Base-by-base conservation (phyloP, 495 filamentous ascomycete species). In the Daldinia caldariorum region DNA sequence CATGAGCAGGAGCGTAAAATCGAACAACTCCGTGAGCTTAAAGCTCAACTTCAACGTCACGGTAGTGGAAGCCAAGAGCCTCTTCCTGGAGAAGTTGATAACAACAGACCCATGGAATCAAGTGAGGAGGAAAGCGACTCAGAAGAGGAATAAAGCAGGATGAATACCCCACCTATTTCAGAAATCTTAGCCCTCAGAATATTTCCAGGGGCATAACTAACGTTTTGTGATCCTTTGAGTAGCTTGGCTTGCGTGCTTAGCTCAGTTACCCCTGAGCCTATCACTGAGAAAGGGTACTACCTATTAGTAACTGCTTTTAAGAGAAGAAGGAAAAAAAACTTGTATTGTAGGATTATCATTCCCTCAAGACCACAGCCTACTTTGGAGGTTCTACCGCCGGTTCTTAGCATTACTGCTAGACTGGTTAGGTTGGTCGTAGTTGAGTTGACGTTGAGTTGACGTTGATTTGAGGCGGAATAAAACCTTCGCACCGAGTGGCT, bases 1-100 rank as follows among this genome's bases (percentile, higher is more conserved):
- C 83, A 81, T 20, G 94, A 99, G 80, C 95, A 99, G 79, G 94
- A 97, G 76, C 88, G 89, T 8, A 91, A 90, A 71, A 97, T 99
- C 76, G 86, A 89, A 58, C 86, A 91, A 79, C 87, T 99, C 16
- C 85, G 90, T 76, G 87, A 86, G 72, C 81, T 88, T 3, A 77
- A 82, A 51, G 82, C 82, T 29, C 80, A 84, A 57, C 80, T 82
- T 16, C 76, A 76, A 54, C 82, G 81, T 13, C 76, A 80, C 43
- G 79, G 75, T 9, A 83, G 80, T 50, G 81, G 80, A 18, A 84
- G 82, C 67, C 82, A 84, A 72, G 82, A 84, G 50, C 82, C 82
- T n/a, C 71, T 82, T 16, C 73, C 76, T 47, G 63, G 58, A 14
- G 62, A 83, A 79, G 57, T 66, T 59, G 65, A 80, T 66, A 59